Percentiles rank a stretch among this genome's conserved stretches.
These are phyloP conservation scores for Aphanomyces cochlioides DNA, from an alignment of 352 stramenopile species.

Conservation along the genomic window DNA sequence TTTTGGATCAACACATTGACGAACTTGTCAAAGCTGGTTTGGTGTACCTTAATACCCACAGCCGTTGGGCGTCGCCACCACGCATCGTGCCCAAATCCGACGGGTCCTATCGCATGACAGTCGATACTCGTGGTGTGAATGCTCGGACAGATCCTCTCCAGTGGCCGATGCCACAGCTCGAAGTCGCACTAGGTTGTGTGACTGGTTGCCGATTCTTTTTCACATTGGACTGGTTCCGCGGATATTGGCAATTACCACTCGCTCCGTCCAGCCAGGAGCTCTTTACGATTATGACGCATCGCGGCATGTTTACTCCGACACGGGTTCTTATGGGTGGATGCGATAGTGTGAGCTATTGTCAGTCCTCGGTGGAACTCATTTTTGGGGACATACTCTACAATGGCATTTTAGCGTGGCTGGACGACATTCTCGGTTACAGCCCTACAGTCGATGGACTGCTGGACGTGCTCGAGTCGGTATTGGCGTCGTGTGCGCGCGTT, in stretches of 20 bases:
- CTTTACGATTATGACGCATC: constrained; percentile 29
- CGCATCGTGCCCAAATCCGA: constrained; percentile 32
- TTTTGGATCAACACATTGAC: too few relatives aligned
- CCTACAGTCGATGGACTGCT: constrained; percentile 6
- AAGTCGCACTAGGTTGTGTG: constrained; percentile 3
- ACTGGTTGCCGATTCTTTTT: constrained; percentile 30
- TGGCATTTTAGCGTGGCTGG: constrained; percentile 30
- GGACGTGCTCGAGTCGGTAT: constrained; percentile 18
- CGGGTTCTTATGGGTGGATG: constrained; percentile 25
- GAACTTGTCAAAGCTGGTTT: too few relatives aligned
- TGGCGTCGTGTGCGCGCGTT: background rate
- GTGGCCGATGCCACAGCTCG: constrained; percentile 32
- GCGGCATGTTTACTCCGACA: constrained; percentile 30
- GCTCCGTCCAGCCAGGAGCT: constrained; percentile 19
- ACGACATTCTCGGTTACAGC: constrained; percentile 27
- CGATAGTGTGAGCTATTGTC: constrained; percentile 28
- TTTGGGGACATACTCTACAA: constrained; percentile 23
- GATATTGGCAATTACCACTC: constrained; percentile 32
- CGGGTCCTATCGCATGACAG: constrained; percentile 13
- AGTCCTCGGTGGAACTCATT: background rate
- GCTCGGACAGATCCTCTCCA: constrained; percentile 30
- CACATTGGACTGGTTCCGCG: constrained; percentile 33
- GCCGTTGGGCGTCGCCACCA: background rate
- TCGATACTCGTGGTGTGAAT: constrained; percentile 34
- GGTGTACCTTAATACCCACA: too few relatives aligned